Evolutionary conservation across 2,329 filamentous ascomycete genomes (phyloP).

Genomic region (Diaporthe ilicicola): DNA sequence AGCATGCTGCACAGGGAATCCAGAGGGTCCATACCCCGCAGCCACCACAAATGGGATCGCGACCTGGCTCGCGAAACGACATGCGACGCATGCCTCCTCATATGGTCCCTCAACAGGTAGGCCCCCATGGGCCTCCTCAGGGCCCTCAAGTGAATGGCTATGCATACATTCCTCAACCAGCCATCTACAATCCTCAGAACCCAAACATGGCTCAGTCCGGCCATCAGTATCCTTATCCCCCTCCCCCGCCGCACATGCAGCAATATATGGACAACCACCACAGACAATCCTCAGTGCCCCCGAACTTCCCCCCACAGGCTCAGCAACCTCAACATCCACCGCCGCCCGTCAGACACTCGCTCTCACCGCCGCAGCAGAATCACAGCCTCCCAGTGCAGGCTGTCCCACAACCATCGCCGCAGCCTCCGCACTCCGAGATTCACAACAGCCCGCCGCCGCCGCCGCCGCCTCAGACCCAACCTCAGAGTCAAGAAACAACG

Average conservation of each 20-base stretch:
- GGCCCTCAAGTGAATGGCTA: constrained; percentile 68
- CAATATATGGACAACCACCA: constrained; percentile 77
- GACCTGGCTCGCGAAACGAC: constrained; percentile 83
- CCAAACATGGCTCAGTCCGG: constrained; percentile 48
- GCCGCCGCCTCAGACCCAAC: constrained; percentile 56
- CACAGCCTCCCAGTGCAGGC: constrained; percentile 57
- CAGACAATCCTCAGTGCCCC: constrained; percentile 76
- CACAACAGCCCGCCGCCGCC: constrained; percentile 43
- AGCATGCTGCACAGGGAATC: constrained; percentile 52
- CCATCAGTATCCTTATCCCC: constrained; percentile 49
- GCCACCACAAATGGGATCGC: constrained; percentile 77
- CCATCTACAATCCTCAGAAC: constrained; percentile 79
- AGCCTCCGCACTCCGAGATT: constrained; percentile 56
- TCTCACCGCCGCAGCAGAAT: constrained; percentile 67
- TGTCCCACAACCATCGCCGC: constrained; percentile 59
- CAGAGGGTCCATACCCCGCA: constrained; percentile 83
- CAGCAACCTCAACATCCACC: constrained; percentile 63
- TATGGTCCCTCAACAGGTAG: constrained; percentile 71
- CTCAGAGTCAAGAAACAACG: constrained; percentile 58
- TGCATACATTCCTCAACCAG: constrained; percentile 84
- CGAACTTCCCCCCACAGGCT: constrained; percentile 64
- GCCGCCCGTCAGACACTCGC: constrained; percentile 59
- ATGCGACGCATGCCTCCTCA: constrained; percentile 78
- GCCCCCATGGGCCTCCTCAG: constrained; percentile 57
- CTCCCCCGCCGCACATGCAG: constrained; percentile 62